phyloP scores from a whole-genome alignment of 352 stramenopile genomes.

The Globisporangium recalcitrans region DNA sequence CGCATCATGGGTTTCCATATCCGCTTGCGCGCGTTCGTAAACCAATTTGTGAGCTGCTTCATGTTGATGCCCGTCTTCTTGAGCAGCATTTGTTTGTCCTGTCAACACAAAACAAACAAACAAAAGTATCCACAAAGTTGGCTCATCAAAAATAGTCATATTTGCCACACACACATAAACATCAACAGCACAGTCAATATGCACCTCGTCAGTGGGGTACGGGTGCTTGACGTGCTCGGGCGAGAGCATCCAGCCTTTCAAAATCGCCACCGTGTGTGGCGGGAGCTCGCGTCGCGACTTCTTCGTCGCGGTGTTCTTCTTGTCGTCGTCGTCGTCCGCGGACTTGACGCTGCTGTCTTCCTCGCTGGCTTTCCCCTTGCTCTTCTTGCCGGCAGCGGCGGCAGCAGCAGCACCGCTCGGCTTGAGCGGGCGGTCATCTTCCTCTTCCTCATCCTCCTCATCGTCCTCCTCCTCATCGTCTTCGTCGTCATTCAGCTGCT shows the following conservation, averaged over 20 bases:
- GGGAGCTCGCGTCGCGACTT: conserved; percentile 80
- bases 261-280: conserved; percentile 76
- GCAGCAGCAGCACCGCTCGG: neutral
- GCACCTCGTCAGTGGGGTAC: conserved; percentile 83
- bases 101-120: neutral
- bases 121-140: neutral
- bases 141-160: neutral
- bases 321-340: conserved; percentile 30
- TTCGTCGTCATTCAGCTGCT: conserved; percentile 4
- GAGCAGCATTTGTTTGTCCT: conserved; percentile 88
- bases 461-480: conserved; percentile 13
- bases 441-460: conserved; percentile 5
- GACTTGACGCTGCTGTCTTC: conserved; percentile 17
- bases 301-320: conserved; percentile 39
- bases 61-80: conserved; percentile 89
- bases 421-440: neutral
- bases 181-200: neutral
- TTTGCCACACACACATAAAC: neutral
- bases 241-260: conserved; percentile 88
- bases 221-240: conserved; percentile 86
- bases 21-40: conserved; percentile 85
- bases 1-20: conserved; percentile 90
- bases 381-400: conserved; percentile 4
- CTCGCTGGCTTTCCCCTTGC: conserved; percentile 26
- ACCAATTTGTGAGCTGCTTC: conserved; percentile 90